Conservation (phyloP, 148 eudicot species). For the Limonium bicolor region DNA sequence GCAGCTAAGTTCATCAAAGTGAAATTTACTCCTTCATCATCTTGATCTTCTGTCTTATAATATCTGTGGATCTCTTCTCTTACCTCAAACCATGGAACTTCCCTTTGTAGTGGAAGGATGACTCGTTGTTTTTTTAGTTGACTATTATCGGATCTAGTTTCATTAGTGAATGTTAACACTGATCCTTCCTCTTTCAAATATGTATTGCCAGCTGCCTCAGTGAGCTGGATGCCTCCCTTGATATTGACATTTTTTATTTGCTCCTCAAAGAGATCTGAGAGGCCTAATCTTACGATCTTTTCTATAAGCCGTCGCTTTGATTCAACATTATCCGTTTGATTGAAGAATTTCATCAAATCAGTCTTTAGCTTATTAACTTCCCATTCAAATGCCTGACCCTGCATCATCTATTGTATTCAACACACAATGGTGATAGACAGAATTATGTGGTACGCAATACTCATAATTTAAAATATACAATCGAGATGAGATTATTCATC, state of each 20-base stretch:
- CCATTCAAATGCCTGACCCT: conserved; percentile 1
- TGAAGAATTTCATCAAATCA: conserved; percentile 2
- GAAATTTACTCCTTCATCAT: neutral
- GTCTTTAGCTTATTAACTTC: conserved; percentile 8
- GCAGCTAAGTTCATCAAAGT: conserved; percentile 16
- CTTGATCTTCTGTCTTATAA: too few species aligned
- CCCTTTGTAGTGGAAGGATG: conserved; percentile 18
- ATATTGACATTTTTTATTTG: conserved; percentile 6
- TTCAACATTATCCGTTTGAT: neutral
- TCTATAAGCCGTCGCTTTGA: conserved; percentile 13
- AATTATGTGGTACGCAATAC: neutral
- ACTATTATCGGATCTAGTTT: conserved; percentile 1
- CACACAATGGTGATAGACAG: neutral
- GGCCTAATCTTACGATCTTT: conserved; percentile 13
- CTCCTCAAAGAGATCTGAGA: conserved; percentile 9
- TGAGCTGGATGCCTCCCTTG: conserved; percentile 15
- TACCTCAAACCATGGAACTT: conserved; percentile 30
- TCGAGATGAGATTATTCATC: neutral
- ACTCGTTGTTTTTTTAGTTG: conserved; percentile 2
- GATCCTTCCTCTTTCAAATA: conserved; percentile 16
- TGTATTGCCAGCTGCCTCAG: conserved; percentile 24
- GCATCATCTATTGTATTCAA: neutral
- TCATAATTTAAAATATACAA: neutral
- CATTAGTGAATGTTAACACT: conserved; percentile 5
- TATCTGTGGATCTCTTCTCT: conserved; percentile 14